Percentiles rank a stretch among this genome's conserved stretches.
Evolutionary conservation across 192 early-diverging fungal genomes (phyloP).

Genomic region (Phlyctochytrium arcticum): DNA sequence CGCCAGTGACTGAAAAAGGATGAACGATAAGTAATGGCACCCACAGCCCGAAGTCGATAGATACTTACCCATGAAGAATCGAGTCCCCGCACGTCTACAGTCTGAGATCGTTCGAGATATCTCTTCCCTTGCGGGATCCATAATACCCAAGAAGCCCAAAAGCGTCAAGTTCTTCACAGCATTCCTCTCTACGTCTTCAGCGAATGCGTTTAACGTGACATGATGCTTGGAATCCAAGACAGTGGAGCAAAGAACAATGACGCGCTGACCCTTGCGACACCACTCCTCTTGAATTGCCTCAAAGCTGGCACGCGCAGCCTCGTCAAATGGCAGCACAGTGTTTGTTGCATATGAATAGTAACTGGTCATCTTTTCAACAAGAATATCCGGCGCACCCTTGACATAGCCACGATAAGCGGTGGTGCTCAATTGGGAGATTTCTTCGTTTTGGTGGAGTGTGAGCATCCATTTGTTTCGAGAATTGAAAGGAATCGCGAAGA

Average conservation of each 20-base stretch:
- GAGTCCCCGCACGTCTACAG: too few relatives aligned
- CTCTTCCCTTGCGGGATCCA: too few relatives aligned
- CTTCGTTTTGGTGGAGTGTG: slow-evolving; percentile 69
- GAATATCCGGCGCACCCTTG: slow-evolving; percentile 79
- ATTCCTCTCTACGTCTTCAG: neutral
- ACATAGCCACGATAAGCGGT: slow-evolving; percentile 45
- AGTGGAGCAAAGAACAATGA: slow-evolving; percentile 73
- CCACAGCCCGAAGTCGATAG: slow-evolving; percentile 62
- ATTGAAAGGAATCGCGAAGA: slow-evolving; percentile 92
- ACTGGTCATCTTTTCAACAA: slow-evolving; percentile 47
- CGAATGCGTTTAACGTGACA: neutral
- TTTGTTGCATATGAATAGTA: too few relatives aligned
- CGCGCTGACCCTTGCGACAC: slow-evolving; percentile 78
- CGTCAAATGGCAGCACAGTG: too few relatives aligned
- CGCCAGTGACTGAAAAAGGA: slow-evolving; percentile 72
- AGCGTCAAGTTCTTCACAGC: slow-evolving; percentile 49
- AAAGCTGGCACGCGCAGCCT: too few relatives aligned
- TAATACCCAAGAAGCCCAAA: slow-evolving; percentile 71
- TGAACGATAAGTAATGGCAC: slow-evolving; percentile 78
- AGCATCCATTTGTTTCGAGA: slow-evolving; percentile 87
- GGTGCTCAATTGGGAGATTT: slow-evolving; percentile 25
- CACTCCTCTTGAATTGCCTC: slow-evolving; percentile 50
- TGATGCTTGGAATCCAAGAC: neutral
- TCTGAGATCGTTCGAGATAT: too few relatives aligned
- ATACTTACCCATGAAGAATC: too few relatives aligned